Evolutionary conservation across 2,329 filamentous ascomycete genomes (phyloP).

Genomic region (Claviceps humidiphila): DNA sequence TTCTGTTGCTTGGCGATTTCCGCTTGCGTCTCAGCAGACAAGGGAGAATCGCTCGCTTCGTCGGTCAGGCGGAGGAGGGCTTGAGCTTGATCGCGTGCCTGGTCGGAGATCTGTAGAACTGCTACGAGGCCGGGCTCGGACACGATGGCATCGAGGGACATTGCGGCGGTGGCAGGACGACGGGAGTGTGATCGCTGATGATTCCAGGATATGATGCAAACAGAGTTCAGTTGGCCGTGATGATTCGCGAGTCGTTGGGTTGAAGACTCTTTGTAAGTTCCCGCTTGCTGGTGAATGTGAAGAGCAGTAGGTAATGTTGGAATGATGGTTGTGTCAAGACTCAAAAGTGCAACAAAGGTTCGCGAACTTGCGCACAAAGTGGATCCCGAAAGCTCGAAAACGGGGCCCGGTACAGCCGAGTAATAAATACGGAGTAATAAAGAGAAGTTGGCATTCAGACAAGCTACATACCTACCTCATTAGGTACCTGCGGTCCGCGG

Average conservation of each 20-base stretch:
- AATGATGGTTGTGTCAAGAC: too few relatives aligned
- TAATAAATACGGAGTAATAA: too few relatives aligned
- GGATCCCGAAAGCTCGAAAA: too few relatives aligned
- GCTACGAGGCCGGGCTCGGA: constrained; percentile 42
- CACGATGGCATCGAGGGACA: constrained; percentile 27
- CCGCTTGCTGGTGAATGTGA: not conserved
- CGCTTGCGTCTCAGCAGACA: constrained; percentile 35
- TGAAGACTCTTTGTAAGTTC: not conserved
- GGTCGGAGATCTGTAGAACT: constrained; percentile 58
- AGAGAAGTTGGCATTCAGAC: too few relatives aligned
- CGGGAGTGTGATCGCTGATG: not conserved
- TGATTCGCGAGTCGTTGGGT: not conserved
- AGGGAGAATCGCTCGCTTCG: constrained; percentile 28
- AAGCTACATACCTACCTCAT: too few relatives aligned
- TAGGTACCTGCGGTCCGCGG: too few relatives aligned
- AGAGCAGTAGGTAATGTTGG: not conserved
- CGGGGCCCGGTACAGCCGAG: too few relatives aligned
- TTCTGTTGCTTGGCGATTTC: constrained; percentile 67
- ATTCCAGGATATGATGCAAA: not conserved
- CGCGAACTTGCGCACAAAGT: too few relatives aligned
- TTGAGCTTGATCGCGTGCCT: constrained; percentile 60
- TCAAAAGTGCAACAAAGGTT: too few relatives aligned
- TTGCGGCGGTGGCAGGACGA: constrained; percentile 7
- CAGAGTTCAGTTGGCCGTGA: not conserved
- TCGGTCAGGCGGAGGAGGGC: constrained; percentile 44